Evolutionary conservation across 2,329 filamentous ascomycete genomes (phyloP).

Genomic region (Alternaria brassicicola): DNA sequence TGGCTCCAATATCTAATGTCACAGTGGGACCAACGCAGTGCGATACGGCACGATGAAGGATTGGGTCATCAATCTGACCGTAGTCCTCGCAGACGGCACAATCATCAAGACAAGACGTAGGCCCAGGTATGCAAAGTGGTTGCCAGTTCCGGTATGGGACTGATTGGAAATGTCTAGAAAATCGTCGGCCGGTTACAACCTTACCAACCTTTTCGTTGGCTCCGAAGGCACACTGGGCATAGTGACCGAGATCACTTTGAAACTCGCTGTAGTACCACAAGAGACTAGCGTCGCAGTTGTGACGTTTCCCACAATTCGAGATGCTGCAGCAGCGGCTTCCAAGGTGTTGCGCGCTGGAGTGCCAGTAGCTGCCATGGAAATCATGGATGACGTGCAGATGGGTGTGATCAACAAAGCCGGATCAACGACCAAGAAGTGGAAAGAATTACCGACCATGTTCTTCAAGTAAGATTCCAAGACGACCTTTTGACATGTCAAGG

Average conservation of each 20-base stretch:
- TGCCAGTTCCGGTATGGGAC: constrained; percentile 8
- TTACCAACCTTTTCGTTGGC: constrained; percentile 79
- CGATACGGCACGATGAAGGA: constrained; percentile 87
- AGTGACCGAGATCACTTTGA: constrained; percentile 82
- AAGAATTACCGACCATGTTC: constrained; percentile 77
- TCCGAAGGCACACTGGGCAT: constrained; percentile 82
- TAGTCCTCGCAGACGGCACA: constrained; percentile 78
- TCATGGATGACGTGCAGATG: constrained; percentile 92
- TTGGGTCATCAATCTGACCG: constrained; percentile 82
- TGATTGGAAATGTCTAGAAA: constrained; percentile 55
- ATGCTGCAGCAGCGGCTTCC: constrained; percentile 75
- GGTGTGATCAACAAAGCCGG: constrained; percentile 77
- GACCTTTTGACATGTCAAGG: constrained; percentile 2
- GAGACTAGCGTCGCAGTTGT: constrained; percentile 80
- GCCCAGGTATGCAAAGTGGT: constrained; percentile 58
- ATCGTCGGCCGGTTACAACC: constrained; percentile 81
- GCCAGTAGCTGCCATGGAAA: constrained; percentile 78
- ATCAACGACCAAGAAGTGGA: constrained; percentile 73
- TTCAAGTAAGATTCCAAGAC: constrained; percentile 66
- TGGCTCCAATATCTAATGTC: constrained; percentile 9
- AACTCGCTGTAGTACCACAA: constrained; percentile 76
- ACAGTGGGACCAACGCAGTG: constrained; percentile 77
- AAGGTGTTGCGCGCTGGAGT: constrained; percentile 77
- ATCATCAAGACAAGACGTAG: constrained; percentile 78
- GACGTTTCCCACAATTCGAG: constrained; percentile 76